These are phyloP conservation scores for Corymbia citriodora DNA, from an alignment of 441 rosid species.

Conservation along the genomic window DNA sequence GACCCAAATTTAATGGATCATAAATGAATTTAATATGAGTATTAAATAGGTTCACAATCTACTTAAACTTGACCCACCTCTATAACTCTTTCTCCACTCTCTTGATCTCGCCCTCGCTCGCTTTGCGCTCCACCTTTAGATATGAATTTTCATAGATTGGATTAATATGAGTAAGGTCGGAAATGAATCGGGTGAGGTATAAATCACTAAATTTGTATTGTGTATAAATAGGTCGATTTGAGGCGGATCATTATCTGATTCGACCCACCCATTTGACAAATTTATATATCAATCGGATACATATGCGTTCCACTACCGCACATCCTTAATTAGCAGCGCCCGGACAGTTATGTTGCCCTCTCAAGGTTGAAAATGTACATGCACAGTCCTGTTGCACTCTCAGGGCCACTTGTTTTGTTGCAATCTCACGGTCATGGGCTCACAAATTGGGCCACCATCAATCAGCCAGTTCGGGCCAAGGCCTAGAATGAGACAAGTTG, in stretches of 20 bases:
- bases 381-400: not conserved
- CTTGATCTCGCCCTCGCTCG: fast-evolving
- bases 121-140: not conserved
- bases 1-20: too few relatives aligned
- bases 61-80: too few relatives aligned
- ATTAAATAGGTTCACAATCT: fast-evolving
- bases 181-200: fast-evolving
- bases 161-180: too few relatives aligned
- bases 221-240: too few relatives aligned
- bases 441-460: not conserved
- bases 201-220: too few relatives aligned
- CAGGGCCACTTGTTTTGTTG: not conserved
- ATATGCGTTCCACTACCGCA: fast-evolving
- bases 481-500: not conserved
- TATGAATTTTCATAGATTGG: not conserved
- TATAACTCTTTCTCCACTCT: not conserved
- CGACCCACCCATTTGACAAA: not conserved
- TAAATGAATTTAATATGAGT: fast-evolving
- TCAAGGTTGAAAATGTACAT: not conserved
- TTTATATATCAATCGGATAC: not conserved
- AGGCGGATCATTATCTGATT: fast-evolving
- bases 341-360: not conserved
- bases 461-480: not conserved
- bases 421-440: not conserved
- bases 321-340: not conserved